Base-by-base conservation (phyloP, 495 filamentous ascomycete species). In the Pseudotulostoma volvatum region DNA sequence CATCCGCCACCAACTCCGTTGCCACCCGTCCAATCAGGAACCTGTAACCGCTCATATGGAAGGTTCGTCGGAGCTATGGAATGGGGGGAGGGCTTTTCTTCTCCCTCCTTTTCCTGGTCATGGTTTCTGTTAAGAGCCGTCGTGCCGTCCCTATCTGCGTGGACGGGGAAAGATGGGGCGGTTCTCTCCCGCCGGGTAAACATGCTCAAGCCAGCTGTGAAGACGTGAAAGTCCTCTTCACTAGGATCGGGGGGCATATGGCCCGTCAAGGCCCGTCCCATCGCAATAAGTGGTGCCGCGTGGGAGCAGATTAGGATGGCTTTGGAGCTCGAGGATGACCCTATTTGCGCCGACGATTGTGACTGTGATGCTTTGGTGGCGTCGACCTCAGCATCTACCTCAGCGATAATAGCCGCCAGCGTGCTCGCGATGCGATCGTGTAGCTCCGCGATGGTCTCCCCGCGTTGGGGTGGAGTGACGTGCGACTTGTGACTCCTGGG, bases 231-330 rank as follows among this genome's bases (percentile, higher is more conserved):
- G 54, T 96, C 90, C 41, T 85, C 77, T 43, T 65, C 67, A 4
- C 63, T 67, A 28, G 66, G 49, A 55, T 80, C 74, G 7, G 70
- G 66, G 0, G 84, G 84, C 75, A 85, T 79, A 2, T 50, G 40
- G 0, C 81, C 83, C 9, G 84, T 93, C 45, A 97, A 60, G 3
- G 68, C 73, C 9, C 90, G 69, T 2, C 86, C 90, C 39, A 85
- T 76, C 4, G 80, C 79, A 49, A 97, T 92, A 48, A 94, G 65
- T 9, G 74, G 69, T 15, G 90, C 90, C 0, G 88, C 90, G 62
- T 97, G 90, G n/a, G 84, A 77, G 54, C 81, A 93, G 9, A 97
- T 69, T 16, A 93, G 44, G 11, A 95, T 62, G 0, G 83, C 64
- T 35, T 73, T 79, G 35, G 55, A 59, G 1, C 54, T 55, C 3